Evolutionary conservation across 2,329 filamentous ascomycete species (phyloP), one percentile per base, ranked within the genome.

Genomic region (Biscogniauxia sp.): DNA sequence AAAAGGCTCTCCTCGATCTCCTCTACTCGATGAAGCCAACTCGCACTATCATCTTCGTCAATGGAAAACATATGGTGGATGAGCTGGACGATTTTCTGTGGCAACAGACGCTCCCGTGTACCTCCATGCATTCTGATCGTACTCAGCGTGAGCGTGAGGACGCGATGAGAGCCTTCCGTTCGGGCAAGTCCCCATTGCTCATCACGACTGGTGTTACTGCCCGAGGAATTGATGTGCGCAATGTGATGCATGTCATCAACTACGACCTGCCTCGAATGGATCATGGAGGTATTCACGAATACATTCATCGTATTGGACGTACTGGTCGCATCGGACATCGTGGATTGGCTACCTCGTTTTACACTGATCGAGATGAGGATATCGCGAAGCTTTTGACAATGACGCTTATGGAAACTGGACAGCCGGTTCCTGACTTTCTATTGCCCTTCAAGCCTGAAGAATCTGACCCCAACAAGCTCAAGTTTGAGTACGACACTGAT

Each of bases 71-170:
- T 25, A 83, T 84, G 52, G 93, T 90, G 0, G 95, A 99, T 70
- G 86, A 90, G 57, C 76, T 98, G 0, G 95, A 99, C 66, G 94
- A 97, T 68, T 96, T 86, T 64, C 75, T 98, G 0, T 98, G 86
- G 80, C 94, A 97, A 73, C 80, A 85, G 61, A 84, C 85, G 0
- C 76, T 97, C 1, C 95, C 95, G 0, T 90, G 88, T 55, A 96
- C 92, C 0, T 96, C 93, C 0, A 96, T 98, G 67, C 95, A 98
- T 68, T 81, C 87, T 1, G 91, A 93, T 60, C 90, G 94, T 23
- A 96, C 90, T 49, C 95, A 98, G 77, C 84, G 85, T 63, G 94
- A 98, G 80, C 91, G 95, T 66, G 94, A 98, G 74, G 93, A 96
- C 72, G 89, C 94, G 1, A 84, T 98, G 87, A 88, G 93, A 68